Percentiles rank a stretch among this genome's conserved stretches.
These are phyloP conservation scores for Themeda triandra DNA, from an alignment of 176 grass and related monocot genomes.

Conservation along the genomic window DNA sequence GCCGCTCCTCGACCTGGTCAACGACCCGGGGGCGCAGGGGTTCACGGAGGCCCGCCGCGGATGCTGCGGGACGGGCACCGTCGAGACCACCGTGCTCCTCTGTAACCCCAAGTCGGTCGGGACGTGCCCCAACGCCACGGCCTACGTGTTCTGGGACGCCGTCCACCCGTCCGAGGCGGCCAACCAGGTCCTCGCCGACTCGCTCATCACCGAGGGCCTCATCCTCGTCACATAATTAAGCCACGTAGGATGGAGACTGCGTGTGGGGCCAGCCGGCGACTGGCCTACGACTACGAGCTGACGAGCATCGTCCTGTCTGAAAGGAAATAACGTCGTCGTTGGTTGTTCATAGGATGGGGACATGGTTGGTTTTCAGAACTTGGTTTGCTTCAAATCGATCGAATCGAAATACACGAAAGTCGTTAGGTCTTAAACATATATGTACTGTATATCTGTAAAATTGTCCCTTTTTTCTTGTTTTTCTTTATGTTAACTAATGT, in stretches of 20 bases:
- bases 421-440: background rate
- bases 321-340: conserved; percentile 13
- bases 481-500: background rate
- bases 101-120: conserved; percentile 85
- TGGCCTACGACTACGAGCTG: background rate
- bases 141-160: conserved; percentile 91
- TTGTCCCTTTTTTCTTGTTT: background rate
- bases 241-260: background rate
- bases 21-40: conserved; percentile 47
- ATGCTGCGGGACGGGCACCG: conserved; percentile 71
- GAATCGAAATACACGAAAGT: background rate
- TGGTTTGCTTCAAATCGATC: background rate
- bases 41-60: conserved; percentile 71
- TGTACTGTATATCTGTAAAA: background rate
- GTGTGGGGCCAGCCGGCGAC: background rate
- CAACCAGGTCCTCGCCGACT: conserved; percentile 70
- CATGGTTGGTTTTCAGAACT: background rate
- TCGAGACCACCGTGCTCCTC: conserved; percentile 83
- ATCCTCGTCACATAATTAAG: conserved; percentile 53
- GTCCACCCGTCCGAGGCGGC: conserved; percentile 88
- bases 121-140: conserved; percentile 79
- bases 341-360: background rate
- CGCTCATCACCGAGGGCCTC: conserved; percentile 61
- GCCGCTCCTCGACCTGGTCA: conserved; percentile 57
- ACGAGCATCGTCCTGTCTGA: too few relatives aligned